Evolutionary conservation across 164 flowering plant species (phyloP), one percentile per base, ranked within the genome.

Genomic region (Magnolia sinica): DNA sequence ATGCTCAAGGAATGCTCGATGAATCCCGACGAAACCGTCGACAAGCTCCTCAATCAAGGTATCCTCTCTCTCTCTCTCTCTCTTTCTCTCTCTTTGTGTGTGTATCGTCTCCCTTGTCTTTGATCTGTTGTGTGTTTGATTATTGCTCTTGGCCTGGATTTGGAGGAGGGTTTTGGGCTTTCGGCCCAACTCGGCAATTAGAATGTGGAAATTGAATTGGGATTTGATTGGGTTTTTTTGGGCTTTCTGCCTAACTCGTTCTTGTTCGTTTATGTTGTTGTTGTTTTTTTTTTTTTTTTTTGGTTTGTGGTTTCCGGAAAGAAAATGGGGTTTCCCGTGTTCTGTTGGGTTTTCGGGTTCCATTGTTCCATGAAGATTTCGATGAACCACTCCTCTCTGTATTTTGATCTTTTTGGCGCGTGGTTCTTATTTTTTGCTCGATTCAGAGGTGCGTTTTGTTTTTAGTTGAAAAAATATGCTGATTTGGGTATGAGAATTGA

Each of bases 11-110:
- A 93, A 68, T 93, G 98, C 68, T 75, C 82, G 50, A 93, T 92
- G 96, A 96, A 93, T 88, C 98, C 98, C 81, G 88, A 93, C 74
- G 98, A 93, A 75, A 87, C 98, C 74, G 81, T 87, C 18, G 92
- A 92, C 66, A 88, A 85, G 84, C 98, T 94, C 64, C 87, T 92
- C 72, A 64, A 75, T 74, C 97, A 87, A 81, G 95, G 98, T 94
- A 50, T 64, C 23, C 29, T 55, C 11, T 3, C 13, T 55, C 71
- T 31, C 14, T 9, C 18, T 9, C 1, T 3, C 61, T 55, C 61
- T 10, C 59, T n/a, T n/a, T 55, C 59, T 55, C 10, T 16, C 8
- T 37, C 0, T 37, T 0, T 37, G 45, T 37, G 45, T 37, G 45
- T 37, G 45, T 37, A 4, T 37, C 7, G 45, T 37, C 7, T 37